A percentile compares a stretch with the other conserved stretches of the same genome.
These are phyloP conservation scores for Dioszegia hungarica DNA, from an alignment of 768 basidiomycete genomes.

Conservation along the genomic window DNA sequence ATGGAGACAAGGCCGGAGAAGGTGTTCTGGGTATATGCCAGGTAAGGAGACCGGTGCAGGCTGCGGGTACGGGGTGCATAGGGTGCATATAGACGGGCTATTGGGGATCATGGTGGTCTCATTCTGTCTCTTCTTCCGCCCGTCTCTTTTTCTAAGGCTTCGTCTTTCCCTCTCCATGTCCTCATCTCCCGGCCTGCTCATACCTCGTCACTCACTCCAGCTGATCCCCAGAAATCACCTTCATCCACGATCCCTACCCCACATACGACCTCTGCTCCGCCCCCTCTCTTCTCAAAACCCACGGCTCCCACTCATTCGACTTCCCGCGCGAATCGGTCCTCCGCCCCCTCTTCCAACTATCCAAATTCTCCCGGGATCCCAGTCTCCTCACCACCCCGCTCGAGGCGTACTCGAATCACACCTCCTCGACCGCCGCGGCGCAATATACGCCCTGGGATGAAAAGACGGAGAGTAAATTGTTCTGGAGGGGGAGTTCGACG, in stretches of 20 bases:
- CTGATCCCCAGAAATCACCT: constrained; percentile 32
- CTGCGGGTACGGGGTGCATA: too few relatives aligned
- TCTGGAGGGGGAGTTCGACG: constrained; percentile 43
- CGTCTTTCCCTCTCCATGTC: too few relatives aligned
- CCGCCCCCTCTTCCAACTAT: constrained; percentile 45
- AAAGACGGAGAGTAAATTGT: constrained; percentile 31
- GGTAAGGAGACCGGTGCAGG: too few relatives aligned
- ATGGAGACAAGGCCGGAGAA: too few relatives aligned
- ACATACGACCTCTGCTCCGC: constrained; percentile 42
- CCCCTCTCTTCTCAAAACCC: constrained; percentile 26
- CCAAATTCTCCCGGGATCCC: constrained; percentile 40
- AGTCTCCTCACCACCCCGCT: constrained; percentile 45
- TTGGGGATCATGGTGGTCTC: too few relatives aligned
- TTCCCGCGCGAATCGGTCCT: constrained; percentile 35
- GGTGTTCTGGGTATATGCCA: too few relatives aligned
- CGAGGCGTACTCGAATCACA: constrained; percentile 21
- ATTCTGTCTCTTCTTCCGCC: too few relatives aligned
- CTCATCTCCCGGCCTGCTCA: too few relatives aligned
- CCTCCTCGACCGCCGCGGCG: constrained; percentile 16
- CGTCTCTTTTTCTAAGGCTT: too few relatives aligned
- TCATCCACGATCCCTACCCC: constrained; percentile 37
- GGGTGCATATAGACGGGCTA: too few relatives aligned
- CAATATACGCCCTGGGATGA: constrained; percentile 41
- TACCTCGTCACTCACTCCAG: too few relatives aligned
- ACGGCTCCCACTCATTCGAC: constrained; percentile 43